Evolutionary conservation across 257 asterid genomes (phyloP).

Genomic region (Cinchona pubescens): DNA sequence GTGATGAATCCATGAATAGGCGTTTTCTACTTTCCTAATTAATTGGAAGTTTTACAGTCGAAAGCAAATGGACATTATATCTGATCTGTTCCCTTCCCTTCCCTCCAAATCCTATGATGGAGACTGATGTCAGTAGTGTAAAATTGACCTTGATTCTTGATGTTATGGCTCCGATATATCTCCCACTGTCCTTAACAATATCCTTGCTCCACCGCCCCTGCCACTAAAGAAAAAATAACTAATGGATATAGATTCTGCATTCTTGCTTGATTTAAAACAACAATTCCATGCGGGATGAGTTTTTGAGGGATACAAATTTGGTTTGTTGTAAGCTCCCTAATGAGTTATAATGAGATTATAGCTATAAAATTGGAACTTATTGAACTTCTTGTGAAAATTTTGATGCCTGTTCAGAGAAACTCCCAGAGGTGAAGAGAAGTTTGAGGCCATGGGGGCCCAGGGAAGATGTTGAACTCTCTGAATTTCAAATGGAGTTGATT

Average conservation of each 20-base stretch:
- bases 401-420: slow-evolving; percentile 47
- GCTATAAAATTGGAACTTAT: background rate
- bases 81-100: background rate
- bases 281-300: background rate
- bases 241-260: background rate
- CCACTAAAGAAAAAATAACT: background rate
- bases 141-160: background rate
- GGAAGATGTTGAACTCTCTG: slow-evolving; percentile 64
- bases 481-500: slow-evolving; percentile 77
- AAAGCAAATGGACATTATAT: background rate
- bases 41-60: background rate
- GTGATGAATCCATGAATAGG: background rate
- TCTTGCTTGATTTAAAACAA: background rate
- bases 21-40: background rate
- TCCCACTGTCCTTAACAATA: background rate
- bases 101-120: background rate
- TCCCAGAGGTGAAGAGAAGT: slow-evolving; percentile 53
- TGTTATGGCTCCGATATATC: background rate
- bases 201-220: background rate
- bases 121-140: background rate
- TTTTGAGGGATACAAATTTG: background rate
- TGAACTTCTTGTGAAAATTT: background rate
- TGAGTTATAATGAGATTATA: background rate
- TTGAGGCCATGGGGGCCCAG: slow-evolving; percentile 69
- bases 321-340: no score